Base-by-base conservation (phyloP, 108 stramenopile species). In the Aurantiochytrium sp. region DNA sequence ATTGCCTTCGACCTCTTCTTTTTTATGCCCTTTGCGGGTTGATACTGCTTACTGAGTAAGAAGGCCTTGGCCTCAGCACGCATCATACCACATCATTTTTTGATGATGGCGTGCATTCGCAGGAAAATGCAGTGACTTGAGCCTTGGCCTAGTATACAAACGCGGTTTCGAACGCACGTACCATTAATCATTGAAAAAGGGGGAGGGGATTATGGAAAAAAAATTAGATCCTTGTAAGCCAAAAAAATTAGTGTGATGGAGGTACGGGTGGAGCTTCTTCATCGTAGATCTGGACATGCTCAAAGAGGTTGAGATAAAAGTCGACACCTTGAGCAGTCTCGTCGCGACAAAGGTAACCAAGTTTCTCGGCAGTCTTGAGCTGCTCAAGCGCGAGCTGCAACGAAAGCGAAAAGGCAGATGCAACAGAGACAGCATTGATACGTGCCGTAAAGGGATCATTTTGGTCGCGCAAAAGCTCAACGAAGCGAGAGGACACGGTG, bases 271-370 rank as follows among this genome's bases (percentile, higher is more conserved):
- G 59, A 59, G 64, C 25, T 6, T 12, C 25, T 8, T 14, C 25
- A 23, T 28, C 42, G 25, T 69, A 1, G 4, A 69, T 69, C 21
- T 35, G 76, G 43, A 83, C 76, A 23, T 83, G 16, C n/a, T 47
- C 76, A 87, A 96, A 97, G 12, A 92, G 92, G 91, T 97, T 97
- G 6, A 94, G 96, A 91, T 94, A 98, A 87, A 94, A 98, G 58
- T 95, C 89, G 1, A 94, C 91, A 8, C 94, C 95, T 91, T 96
- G 95, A 87, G 95, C 89, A 8, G 96, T 96, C 16, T 89, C 92
- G 93, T 98, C 97, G 88, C 97, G 93, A 92, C 95, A 96, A 55
- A 97, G 42, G 72, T 69, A 93, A 28, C 96, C 96, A 83, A 91
- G 88, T 53, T 94, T 91, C 92, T 98, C 97, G 10, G 95, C 96